A percentile compares a stretch with the other conserved stretches of the same genome.
These are phyloP conservation scores for Penicillium coffeae DNA, from an alignment of 495 filamentous ascomycete species.

Conservation along the genomic window DNA sequence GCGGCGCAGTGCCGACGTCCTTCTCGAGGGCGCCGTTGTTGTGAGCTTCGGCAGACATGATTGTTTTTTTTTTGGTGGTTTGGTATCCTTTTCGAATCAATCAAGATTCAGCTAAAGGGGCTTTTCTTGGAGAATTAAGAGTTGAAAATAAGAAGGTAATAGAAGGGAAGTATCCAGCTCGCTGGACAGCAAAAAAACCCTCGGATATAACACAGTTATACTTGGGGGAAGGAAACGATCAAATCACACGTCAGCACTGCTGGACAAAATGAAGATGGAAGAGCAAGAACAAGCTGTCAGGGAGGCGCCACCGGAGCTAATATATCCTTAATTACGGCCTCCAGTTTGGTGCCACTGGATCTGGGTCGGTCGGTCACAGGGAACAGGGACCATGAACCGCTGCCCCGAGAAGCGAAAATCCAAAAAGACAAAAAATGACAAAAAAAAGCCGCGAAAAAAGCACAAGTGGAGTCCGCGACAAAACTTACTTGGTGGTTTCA, in stretches of 20 bases:
- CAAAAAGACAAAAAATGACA: constrained; percentile 3
- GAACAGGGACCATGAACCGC: constrained; percentile 7
- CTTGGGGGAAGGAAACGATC: constrained; percentile 12
- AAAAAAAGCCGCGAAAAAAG: constrained; percentile 1
- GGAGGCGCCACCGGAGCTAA: constrained; percentile 13
- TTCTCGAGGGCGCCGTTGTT: constrained; percentile 31
- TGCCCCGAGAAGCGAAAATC: constrained; percentile 4
- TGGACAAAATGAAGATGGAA: constrained; percentile 25
- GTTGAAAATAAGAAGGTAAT: constrained; percentile 1
- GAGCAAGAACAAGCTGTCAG: constrained; percentile 8
- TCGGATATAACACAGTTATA: constrained; percentile 26
- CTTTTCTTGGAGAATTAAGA: constrained; percentile 4
- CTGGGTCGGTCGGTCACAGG: not conserved
- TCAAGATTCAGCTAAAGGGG: not conserved
- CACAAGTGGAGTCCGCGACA: constrained; percentile 13
- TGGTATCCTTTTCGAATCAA: constrained; percentile 7
- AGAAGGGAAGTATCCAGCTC: constrained; percentile 19
- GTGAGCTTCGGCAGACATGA: constrained; percentile 30
- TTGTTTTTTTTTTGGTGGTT: constrained; percentile 2
- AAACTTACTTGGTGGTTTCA: constrained; percentile 15
- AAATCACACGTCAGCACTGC: constrained; percentile 33
- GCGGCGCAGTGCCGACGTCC: constrained; percentile 25
- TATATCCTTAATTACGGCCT: constrained; percentile 12
- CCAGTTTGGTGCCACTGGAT: not conserved
- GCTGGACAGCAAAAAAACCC: constrained; percentile 20